Evolutionary conservation across 108 stramenopile species (phyloP).

Genomic region (Pseudonitzschia multiseries): DNA sequence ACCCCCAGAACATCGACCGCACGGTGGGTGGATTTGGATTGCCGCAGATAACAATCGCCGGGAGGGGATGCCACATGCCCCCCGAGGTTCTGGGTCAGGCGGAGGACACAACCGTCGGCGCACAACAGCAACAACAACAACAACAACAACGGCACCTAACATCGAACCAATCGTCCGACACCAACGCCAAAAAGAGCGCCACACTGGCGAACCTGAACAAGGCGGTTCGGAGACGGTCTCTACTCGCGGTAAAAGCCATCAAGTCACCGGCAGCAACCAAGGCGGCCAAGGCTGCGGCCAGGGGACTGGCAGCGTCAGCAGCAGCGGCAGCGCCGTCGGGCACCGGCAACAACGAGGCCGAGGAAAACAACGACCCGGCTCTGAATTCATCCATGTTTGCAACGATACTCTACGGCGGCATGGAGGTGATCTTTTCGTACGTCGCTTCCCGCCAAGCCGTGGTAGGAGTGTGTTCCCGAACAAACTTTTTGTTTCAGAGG

Average conservation of each 20-base stretch:
- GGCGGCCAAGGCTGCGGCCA: constrained; percentile 24
- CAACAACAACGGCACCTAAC: neutral
- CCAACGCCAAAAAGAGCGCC: neutral
- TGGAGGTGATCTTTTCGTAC: constrained; percentile 67
- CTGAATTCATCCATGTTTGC: constrained; percentile 29
- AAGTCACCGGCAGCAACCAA: constrained; percentile 22
- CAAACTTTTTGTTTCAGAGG: constrained; percentile 63
- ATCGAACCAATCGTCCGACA: neutral
- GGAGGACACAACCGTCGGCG: neutral
- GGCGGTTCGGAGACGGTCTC: constrained; percentile 19
- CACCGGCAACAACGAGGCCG: neutral
- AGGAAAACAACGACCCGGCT: neutral
- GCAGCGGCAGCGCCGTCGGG: no score
- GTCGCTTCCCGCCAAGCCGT: constrained; percentile 9
- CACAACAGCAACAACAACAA: neutral
- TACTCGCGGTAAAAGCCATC: constrained; percentile 15
- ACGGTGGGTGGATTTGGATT: constrained; percentile 1
- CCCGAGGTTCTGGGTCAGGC: constrained; percentile 34
- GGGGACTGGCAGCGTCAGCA: neutral
- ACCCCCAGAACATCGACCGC: constrained; percentile 15
- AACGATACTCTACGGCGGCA: constrained; percentile 46
- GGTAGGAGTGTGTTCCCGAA: constrained; percentile 60
- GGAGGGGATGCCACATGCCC: constrained; percentile 36
- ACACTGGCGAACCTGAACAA: constrained; percentile 26
- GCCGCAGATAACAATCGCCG: constrained; percentile 15